Percentiles rank a stretch among this genome's conserved stretches.
Conservation (phyloP, 1,139 yeast species). For the Nakaseomyces nivariensis region DNA sequence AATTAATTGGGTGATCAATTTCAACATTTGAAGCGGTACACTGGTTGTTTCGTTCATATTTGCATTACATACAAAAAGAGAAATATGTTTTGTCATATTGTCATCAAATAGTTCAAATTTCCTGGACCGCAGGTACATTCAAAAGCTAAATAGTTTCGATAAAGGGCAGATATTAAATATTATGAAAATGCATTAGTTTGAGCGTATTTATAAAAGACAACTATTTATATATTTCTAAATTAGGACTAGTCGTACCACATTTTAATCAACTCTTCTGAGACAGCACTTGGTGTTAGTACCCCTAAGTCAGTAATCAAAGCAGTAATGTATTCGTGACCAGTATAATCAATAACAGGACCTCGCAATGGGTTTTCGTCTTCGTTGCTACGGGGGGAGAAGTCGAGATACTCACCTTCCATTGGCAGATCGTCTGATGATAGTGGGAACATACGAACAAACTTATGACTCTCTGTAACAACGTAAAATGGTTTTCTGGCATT, state of each 20-base stretch:
- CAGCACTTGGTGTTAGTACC: conserved; percentile 93
- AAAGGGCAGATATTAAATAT: neutral
- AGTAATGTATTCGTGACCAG: conserved; percentile 91
- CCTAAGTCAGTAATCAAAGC: conserved; percentile 95
- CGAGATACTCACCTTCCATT: conserved; percentile 37
- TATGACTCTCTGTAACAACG: conserved; percentile 91
- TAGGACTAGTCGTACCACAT: conserved; percentile 78
- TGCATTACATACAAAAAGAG: too few relatives aligned
- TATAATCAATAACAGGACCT: conserved; percentile 69
- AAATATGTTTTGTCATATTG: too few relatives aligned
- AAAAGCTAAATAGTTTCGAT: neutral
- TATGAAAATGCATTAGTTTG: neutral
- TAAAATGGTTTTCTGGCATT: conserved; percentile 87
- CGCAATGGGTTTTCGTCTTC: conserved; percentile 30
- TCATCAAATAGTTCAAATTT: neutral
- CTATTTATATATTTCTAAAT: neutral
- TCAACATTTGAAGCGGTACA: too few relatives aligned
- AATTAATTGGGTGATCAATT: too few relatives aligned
- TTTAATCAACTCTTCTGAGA: conserved; percentile 91
- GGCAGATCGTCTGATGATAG: conserved; percentile 90
- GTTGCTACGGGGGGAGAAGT: conserved; percentile 32
- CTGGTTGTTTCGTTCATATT: too few relatives aligned
- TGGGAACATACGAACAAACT: conserved; percentile 93
- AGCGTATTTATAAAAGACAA: too few relatives aligned
- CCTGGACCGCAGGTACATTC: too few relatives aligned